Evolutionary conservation across 805 yeast species (phyloP).

Genomic region (Candida ipomoeae): DNA sequence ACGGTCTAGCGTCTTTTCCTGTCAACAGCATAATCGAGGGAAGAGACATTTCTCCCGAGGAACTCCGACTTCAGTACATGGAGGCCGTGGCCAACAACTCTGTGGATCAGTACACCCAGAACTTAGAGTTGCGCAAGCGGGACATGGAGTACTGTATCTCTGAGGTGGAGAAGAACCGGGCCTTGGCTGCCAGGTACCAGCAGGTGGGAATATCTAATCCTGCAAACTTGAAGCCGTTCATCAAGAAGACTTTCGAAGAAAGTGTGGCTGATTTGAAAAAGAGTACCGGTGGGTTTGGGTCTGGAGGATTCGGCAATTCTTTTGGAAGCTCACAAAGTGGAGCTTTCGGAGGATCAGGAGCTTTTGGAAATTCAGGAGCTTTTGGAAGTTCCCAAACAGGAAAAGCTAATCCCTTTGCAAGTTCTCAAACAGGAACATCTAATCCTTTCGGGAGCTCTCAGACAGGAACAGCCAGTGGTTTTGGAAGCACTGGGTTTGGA

Average conservation of each 20-base stretch:
- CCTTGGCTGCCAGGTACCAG: slow-evolving; percentile 54
- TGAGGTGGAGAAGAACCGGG: slow-evolving; percentile 36
- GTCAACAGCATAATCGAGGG: slow-evolving; percentile 45
- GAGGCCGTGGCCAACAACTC: slow-evolving; percentile 38
- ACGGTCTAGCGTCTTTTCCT: slow-evolving; percentile 48
- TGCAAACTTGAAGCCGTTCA: slow-evolving; percentile 22
- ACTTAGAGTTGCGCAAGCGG: slow-evolving; percentile 26
- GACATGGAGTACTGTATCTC: slow-evolving; percentile 22
- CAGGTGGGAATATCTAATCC: slow-evolving; percentile 27
- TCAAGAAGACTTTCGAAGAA: slow-evolving; percentile 26
- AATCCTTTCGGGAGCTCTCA: slow-evolving; percentile 1
- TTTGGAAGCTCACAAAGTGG: slow-evolving; percentile 10
- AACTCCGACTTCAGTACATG: slow-evolving; percentile 43
- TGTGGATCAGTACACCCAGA: slow-evolving; percentile 36
- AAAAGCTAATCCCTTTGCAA: slow-evolving; percentile 4
- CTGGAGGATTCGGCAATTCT: background rate
- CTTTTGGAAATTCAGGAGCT: background rate
- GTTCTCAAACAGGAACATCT: background rate
- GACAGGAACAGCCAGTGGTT: background rate
- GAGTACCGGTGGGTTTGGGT: background rate
- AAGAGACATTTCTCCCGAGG: slow-evolving; percentile 54
- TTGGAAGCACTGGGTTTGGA: background rate
- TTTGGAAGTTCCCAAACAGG: slow-evolving; percentile 10
- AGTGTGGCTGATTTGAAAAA: slow-evolving; percentile 21
- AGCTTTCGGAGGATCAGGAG: slow-evolving; percentile 8